phyloP scores from a whole-genome alignment of 345 rosid genomes.

The Microthlaspi erraticum region DNA sequence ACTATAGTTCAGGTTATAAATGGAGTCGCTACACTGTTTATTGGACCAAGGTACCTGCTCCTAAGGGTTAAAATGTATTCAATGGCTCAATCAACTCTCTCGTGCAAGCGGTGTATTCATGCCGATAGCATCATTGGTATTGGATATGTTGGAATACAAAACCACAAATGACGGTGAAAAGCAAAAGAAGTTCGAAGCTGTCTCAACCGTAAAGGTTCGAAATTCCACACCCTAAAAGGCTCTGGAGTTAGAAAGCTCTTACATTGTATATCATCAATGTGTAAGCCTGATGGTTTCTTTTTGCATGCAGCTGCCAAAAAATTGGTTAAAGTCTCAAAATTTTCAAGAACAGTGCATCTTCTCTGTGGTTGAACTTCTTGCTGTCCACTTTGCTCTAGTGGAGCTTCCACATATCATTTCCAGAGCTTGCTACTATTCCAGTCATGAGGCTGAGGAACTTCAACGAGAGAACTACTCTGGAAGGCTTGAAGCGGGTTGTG shows the following conservation, averaged over 20 bases:
- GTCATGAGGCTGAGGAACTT: constrained; percentile 68
- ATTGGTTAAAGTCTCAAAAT: constrained; percentile 82
- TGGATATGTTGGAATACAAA: constrained; percentile 86
- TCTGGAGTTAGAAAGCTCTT: constrained; percentile 2
- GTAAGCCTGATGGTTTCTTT: constrained; percentile 16
- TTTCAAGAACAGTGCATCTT: constrained; percentile 74
- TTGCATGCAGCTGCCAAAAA: constrained; percentile 85
- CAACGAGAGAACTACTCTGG: constrained; percentile 59
- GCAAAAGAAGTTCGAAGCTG: constrained; percentile 58
- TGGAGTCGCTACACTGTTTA: constrained; percentile 76
- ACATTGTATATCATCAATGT: background rate
- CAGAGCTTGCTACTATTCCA: constrained; percentile 86
- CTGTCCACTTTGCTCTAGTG: constrained; percentile 80
- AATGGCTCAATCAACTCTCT: constrained; percentile 85
- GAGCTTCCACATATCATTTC: constrained; percentile 91
- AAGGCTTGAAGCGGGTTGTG: constrained; percentile 60
- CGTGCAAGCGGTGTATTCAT: constrained; percentile 71
- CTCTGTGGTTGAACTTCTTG: constrained; percentile 74
- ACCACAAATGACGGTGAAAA: constrained; percentile 61
- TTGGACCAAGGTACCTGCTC: constrained; percentile 90
- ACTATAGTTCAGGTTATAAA: constrained; percentile 73
- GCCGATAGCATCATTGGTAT: constrained; percentile 66
- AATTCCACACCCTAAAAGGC: background rate
- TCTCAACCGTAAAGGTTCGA: constrained; percentile 72
- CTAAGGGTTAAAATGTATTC: constrained; percentile 80